Evolutionary conservation across 306 rosid species (phyloP), one percentile per base, ranked within the genome.

Genomic region (Fragaria vesca): DNA sequence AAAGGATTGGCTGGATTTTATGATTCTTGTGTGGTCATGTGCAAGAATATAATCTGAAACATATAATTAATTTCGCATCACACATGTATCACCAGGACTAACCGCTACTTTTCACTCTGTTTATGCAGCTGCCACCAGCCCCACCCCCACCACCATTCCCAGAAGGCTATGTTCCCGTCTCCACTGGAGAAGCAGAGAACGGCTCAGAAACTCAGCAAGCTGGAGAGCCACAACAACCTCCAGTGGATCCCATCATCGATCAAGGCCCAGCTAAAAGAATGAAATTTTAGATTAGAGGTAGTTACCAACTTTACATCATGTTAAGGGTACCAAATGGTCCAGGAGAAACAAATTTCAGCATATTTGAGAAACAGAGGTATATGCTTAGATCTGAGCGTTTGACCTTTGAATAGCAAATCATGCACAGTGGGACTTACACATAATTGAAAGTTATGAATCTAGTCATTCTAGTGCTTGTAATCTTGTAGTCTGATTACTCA

Each of bases 101-200:
- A 30, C 54, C 46, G 3, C 57, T 60, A 21, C 30, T 58, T 28
- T 4, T 75, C 54, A 69, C 43, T 61, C 32, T 73, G 48, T 77
- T 52, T 3, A 60, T 78, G 83, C 88, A 95, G 97, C 88, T 92
- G 58, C 90, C 91, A 11, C 97, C 97, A 38, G 93, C 97, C 55
- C 98, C 98, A 1, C 90, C 90, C 0, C 93, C 92, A 0, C 98
- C 98, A 43, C 89, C 93, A 50, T 95, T 92, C 81, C 98, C 98
- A 42, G 93, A 95, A 81, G 97, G 97, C 48, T 92, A 92, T 65
- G 67, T 84, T 75, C 93, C 97, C 0, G 84, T 85, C 36, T 3
- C 87, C 32, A 74, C 87, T 38, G 79, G 86, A 26, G 97, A 91
- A 73, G 69, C 88, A 46, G 97, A 91, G 71, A 91, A 91, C 69